phyloP scores from a whole-genome alignment of 768 basidiomycete genomes.

The Tephrocybe sp. region DNA sequence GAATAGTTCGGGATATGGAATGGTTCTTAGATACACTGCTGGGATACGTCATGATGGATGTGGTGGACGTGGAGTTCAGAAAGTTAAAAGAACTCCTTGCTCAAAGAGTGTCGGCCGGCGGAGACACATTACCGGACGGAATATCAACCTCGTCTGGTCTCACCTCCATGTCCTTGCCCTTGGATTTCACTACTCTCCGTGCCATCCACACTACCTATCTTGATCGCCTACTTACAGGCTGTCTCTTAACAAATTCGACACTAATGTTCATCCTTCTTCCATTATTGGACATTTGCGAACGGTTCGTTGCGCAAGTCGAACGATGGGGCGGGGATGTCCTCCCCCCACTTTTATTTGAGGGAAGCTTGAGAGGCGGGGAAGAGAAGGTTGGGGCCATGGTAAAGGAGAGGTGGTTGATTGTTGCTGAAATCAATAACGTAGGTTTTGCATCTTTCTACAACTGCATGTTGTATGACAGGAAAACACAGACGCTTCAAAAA shows the following conservation, averaged over 20 bases:
- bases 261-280: conserved; percentile 64
- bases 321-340: conserved; percentile 92
- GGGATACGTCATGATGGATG: conserved; percentile 88
- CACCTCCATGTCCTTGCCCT: conserved; percentile 36
- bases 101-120: conserved; percentile 22
- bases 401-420: conserved; percentile 62
- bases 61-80: conserved; percentile 81
- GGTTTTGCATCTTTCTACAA: conserved; percentile 13
- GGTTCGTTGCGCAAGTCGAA: conserved; percentile 86
- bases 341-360: conserved; percentile 81
- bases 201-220: conserved; percentile 81
- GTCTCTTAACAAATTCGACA: conserved; percentile 66
- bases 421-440: conserved; percentile 81
- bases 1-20: conserved; percentile 82
- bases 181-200: conserved; percentile 88
- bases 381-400: conserved; percentile 73
- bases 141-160: conserved; percentile 25
- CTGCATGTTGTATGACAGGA: neutral
- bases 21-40: conserved; percentile 88
- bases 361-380: conserved; percentile 60
- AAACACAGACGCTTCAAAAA: conserved; percentile 60
- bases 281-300: conserved; percentile 82
- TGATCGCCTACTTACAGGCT: conserved; percentile 76
- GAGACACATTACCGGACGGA: neutral
- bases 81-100: conserved; percentile 63